Conservation (phyloP, 805 yeast species). For the Ogataea henricii region DNA sequence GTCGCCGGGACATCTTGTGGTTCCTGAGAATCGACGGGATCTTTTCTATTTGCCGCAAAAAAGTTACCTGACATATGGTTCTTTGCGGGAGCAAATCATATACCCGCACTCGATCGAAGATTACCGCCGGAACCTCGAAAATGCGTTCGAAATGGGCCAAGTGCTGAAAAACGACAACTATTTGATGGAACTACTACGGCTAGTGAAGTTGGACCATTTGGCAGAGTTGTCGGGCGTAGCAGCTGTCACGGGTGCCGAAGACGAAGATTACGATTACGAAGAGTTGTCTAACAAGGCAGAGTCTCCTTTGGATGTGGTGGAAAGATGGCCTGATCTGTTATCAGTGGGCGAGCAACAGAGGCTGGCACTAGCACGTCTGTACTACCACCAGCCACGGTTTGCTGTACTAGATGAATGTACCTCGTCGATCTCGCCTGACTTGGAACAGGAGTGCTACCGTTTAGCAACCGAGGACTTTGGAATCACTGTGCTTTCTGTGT, state of each 20-base stretch:
- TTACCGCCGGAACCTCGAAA: constrained; percentile 40
- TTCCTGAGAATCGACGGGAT: constrained; percentile 64
- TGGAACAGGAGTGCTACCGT: constrained; percentile 86
- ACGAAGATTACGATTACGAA: constrained; percentile 13
- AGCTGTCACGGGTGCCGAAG: constrained; percentile 18
- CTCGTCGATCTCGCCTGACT: constrained; percentile 86
- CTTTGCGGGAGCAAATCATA: constrained; percentile 83
- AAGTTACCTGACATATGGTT: constrained; percentile 80
- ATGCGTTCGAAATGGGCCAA: constrained; percentile 29
- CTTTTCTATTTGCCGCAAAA: constrained; percentile 91
- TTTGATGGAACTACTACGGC: constrained; percentile 52
- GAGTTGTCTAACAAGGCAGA: constrained; percentile 7
- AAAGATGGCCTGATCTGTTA: constrained; percentile 87
- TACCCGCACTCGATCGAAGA: constrained; percentile 77
- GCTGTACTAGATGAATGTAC: constrained; percentile 97
- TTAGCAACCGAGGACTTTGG: constrained; percentile 73
- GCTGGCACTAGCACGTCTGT: constrained; percentile 88
- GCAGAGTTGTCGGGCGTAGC: constrained; percentile 38
- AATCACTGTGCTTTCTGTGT: constrained; percentile 84
- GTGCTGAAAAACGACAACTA: constrained; percentile 47
- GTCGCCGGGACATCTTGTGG: constrained; percentile 52
- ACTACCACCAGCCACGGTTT: constrained; percentile 87
- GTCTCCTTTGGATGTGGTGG: constrained; percentile 63
- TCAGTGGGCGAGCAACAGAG: constrained; percentile 93
- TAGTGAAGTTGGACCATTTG: constrained; percentile 62